Percentiles rank a stretch among this genome's conserved stretches.
phyloP scores from a whole-genome alignment of 2,329 filamentous ascomycete genomes.

The Aspergillus thermomutatus region DNA sequence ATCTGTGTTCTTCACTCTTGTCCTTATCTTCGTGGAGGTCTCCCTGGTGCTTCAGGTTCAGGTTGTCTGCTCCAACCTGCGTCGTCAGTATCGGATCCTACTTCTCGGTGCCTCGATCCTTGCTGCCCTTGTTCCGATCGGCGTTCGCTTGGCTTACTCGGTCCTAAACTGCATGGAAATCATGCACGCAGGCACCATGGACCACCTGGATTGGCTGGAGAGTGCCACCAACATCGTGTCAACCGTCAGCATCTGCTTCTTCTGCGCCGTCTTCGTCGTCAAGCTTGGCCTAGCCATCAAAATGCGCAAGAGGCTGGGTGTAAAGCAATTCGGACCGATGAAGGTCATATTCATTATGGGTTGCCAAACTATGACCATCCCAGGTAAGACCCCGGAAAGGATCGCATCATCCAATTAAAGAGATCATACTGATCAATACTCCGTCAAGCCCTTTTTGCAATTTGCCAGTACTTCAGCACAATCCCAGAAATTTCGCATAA shows the following conservation, averaged over 20 bases:
- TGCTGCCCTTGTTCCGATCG: constrained; percentile 51
- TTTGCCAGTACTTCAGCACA: constrained; percentile 51
- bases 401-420: constrained; percentile 13
- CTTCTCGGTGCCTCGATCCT: constrained; percentile 49
- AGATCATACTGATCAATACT: background rate
- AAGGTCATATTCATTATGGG: constrained; percentile 67
- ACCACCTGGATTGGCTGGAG: constrained; percentile 37
- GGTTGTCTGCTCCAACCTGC: constrained; percentile 57
- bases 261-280: constrained; percentile 58
- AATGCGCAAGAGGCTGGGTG: constrained; percentile 54
- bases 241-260: constrained; percentile 59
- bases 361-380: constrained; percentile 63
- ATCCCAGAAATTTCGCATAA: constrained; percentile 55
- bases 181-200: constrained; percentile 26
- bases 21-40: constrained; percentile 54
- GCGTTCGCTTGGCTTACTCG: constrained; percentile 52
- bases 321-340: constrained; percentile 62
- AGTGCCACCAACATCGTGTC: constrained; percentile 49
- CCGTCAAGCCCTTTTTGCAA: constrained; percentile 56
- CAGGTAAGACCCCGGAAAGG: constrained; percentile 43
- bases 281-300: constrained; percentile 60
- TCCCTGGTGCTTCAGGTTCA: constrained; percentile 63
- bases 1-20: constrained; percentile 49
- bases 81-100: constrained; percentile 38
- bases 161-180: constrained; percentile 48